phyloP scores from a whole-genome alignment of 2,329 filamentous ascomycete genomes.

The Blumeria graminis region DNA sequence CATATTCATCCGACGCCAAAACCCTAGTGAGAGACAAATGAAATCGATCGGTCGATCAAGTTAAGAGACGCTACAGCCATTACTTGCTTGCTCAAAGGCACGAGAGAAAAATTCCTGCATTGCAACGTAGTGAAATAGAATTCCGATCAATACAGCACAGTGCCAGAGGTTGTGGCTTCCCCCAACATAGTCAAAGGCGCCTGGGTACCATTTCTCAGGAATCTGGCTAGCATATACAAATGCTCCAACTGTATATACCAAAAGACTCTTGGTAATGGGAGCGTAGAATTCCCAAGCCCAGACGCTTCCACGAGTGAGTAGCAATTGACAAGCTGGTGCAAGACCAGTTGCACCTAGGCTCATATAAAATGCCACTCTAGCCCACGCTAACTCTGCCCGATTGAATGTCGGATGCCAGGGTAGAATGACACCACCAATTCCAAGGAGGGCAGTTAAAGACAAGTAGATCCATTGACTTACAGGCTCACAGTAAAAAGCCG shows the following conservation, averaged over 20 bases:
- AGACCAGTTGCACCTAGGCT: constrained; percentile 72
- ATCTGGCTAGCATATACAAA: constrained; percentile 76
- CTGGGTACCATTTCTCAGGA: constrained; percentile 79
- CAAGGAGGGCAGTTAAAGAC: constrained; percentile 52
- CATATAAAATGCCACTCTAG: constrained; percentile 76
- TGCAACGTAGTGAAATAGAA: constrained; percentile 87
- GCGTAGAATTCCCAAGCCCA: constrained; percentile 83
- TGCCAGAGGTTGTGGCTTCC: constrained; percentile 98
- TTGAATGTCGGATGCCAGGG: constrained; percentile 97
- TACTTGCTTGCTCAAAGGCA: constrained; percentile 40
- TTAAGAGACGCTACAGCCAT: constrained; percentile 9
- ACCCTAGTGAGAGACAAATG: not conserved
- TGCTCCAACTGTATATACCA: constrained; percentile 70
- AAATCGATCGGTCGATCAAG: not conserved
- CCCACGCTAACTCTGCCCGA: constrained; percentile 74
- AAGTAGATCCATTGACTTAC: constrained; percentile 72
- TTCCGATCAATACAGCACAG: constrained; percentile 76
- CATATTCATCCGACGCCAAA: too few species aligned
- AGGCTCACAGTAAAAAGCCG: constrained; percentile 94
- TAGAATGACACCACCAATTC: constrained; percentile 67
- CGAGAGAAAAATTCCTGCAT: constrained; percentile 86
- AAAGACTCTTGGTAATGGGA: constrained; percentile 59
- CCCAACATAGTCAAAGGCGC: constrained; percentile 83
- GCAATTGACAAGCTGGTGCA: constrained; percentile 66
- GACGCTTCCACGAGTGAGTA: constrained; percentile 46